phyloP scores from a whole-genome alignment of 352 stramenopile species.

The Globisporangium spinosum region DNA sequence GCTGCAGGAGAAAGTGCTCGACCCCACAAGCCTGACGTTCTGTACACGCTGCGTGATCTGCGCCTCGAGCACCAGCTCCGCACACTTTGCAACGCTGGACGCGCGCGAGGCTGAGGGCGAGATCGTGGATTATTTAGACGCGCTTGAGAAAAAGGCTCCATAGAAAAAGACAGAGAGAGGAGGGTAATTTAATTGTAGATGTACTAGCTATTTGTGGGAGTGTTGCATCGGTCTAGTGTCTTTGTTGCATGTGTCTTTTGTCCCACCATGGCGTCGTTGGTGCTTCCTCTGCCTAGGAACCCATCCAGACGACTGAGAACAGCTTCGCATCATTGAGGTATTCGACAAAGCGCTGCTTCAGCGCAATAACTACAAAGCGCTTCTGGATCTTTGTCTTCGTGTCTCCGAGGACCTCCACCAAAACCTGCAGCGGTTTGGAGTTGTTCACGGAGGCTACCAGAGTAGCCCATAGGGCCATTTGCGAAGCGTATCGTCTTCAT shows the following conservation, averaged over 20 bases:
- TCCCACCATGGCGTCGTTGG: slow-evolving; percentile 24
- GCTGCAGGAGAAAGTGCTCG: slow-evolving; percentile 24
- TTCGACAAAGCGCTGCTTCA: too few species aligned
- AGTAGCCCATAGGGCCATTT: too few species aligned
- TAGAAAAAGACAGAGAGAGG: not conserved
- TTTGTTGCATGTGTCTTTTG: not conserved
- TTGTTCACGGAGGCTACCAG: too few species aligned
- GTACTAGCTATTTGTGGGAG: not conserved
- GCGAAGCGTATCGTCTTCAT: too few species aligned
- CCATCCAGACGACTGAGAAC: slow-evolving; percentile 71
- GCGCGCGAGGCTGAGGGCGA: not conserved
- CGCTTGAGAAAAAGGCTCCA: not conserved
- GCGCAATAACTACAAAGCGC: too few species aligned
- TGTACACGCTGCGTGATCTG: slow-evolving; percentile 32
- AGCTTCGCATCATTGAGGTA: slow-evolving; percentile 26
- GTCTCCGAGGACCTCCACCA: too few species aligned
- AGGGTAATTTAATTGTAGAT: slow-evolving; percentile 4
- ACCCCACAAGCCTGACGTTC: slow-evolving; percentile 19
- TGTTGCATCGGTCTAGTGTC: not conserved
- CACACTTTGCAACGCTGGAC: slow-evolving; percentile 20
- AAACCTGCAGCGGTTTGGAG: too few species aligned
- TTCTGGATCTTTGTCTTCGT: too few species aligned
- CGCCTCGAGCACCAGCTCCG: slow-evolving; percentile 1
- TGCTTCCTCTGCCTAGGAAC: slow-evolving; percentile 29
- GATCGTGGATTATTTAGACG: slow-evolving; percentile 18